Percentiles rank a stretch among this genome's conserved stretches.
Evolutionary conservation across 1,284 basidiomycete species (phyloP).

Genomic region (Phellopilus nigrolimitatus): DNA sequence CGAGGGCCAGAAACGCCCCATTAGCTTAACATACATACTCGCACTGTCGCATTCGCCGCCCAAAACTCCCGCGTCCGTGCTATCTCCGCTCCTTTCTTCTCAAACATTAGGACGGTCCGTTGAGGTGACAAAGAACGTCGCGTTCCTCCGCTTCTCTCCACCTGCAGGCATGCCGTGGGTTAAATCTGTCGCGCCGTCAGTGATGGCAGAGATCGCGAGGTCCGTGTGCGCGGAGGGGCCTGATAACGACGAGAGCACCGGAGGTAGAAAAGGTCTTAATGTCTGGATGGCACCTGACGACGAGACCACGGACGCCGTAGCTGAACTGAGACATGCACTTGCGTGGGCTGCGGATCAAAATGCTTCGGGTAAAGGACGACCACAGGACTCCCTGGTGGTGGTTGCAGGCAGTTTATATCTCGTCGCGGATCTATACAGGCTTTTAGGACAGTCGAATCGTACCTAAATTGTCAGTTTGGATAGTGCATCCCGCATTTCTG

Average conservation of each 20-base stretch:
- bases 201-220: conserved; percentile 41
- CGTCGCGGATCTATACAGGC: conserved; percentile 19
- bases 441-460: too few species aligned
- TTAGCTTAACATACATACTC: conserved; percentile 63
- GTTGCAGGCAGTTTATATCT: conserved; percentile 20
- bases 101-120: neutral
- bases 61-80: conserved; percentile 68
- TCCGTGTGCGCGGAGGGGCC: conserved; percentile 38
- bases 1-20: conserved; percentile 22
- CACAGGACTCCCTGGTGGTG: conserved; percentile 9
- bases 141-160: conserved; percentile 58
- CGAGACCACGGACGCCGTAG: neutral
- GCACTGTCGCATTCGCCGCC: conserved; percentile 78
- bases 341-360: conserved; percentile 6
- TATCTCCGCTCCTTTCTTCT: conserved; percentile 52
- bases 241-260: neutral
- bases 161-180: conserved; percentile 95
- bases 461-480: too few species aligned
- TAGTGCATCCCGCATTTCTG: too few species aligned
- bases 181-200: conserved; percentile 47
- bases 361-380: neutral
- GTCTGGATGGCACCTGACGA: neutral
- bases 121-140: conserved; percentile 36
- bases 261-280: neutral
- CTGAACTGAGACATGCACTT: conserved; percentile 8